phyloP scores from a whole-genome alignment of 2,329 filamentous ascomycete species.

The Scedosporium apiospermum region DNA sequence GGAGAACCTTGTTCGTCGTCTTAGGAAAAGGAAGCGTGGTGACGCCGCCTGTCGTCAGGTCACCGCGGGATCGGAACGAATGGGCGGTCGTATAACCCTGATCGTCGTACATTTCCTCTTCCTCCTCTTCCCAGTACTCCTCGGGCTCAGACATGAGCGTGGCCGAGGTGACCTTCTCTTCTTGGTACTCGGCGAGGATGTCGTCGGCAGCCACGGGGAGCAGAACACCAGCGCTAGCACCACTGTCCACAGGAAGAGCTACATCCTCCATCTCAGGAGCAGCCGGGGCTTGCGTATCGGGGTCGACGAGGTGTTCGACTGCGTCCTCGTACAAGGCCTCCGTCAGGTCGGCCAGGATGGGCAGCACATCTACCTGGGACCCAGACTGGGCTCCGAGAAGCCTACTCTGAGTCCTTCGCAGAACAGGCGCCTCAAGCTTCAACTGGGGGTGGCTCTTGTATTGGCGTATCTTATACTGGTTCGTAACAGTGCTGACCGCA shows the following conservation, averaged over 20 bases:
- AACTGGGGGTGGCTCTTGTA: conserved; percentile 46
- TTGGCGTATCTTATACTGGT: conserved; percentile 32
- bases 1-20: conserved; percentile 56
- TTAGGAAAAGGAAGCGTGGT: conserved; percentile 62
- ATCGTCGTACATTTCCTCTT: conserved; percentile 52
- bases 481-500: conserved; percentile 6
- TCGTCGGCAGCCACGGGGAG: neutral
- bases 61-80: conserved; percentile 65
- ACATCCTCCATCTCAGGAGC: neutral
- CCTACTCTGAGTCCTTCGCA: conserved; percentile 36
- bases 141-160: conserved; percentile 34
- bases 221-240: neutral
- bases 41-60: conserved; percentile 40
- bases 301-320: conserved; percentile 27
- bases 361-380: neutral
- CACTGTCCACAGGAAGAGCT: neutral
- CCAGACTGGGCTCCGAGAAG: conserved; percentile 17
- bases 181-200: neutral
- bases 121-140: conserved; percentile 72
- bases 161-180: conserved; percentile 4
- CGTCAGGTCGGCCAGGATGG: conserved; percentile 24
- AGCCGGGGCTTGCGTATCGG: conserved; percentile 10
- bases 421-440: conserved; percentile 29
- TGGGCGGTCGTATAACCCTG: conserved; percentile 67
- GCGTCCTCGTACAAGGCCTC: conserved; percentile 35